A percentile compares a stretch with the other conserved stretches of the same genome.
Conservation (phyloP, 2,329 filamentous ascomycete species). For the Lecanosticta acicola region DNA sequence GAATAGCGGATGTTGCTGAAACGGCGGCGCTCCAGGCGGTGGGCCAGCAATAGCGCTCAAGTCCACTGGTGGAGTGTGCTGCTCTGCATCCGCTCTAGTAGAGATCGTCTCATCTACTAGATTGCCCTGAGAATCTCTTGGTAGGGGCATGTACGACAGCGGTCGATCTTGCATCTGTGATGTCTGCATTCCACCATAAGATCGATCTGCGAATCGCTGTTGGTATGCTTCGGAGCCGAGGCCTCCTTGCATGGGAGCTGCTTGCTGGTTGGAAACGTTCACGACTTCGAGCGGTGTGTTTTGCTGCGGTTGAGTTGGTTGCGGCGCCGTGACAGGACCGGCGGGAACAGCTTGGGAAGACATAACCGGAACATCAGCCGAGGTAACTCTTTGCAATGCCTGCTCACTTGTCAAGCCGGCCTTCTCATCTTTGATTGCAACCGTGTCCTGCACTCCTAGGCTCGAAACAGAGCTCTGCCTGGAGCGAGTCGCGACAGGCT, state of each 20-base stretch:
- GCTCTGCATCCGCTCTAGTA: constrained; percentile 5
- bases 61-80: constrained; percentile 12
- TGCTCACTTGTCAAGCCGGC: background rate
- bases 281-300: background rate
- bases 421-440: background rate
- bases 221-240: too few relatives aligned
- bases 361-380: constrained; percentile 7
- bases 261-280: background rate
- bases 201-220: constrained; percentile 18
- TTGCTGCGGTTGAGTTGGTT: background rate
- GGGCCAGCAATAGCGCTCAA: constrained; percentile 21
- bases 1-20: constrained; percentile 23
- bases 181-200: constrained; percentile 12
- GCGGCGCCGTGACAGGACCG: constrained; percentile 4
- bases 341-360: constrained; percentile 14
- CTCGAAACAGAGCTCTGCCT: constrained; percentile 27
- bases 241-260: too few relatives aligned
- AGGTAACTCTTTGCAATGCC: background rate
- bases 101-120: constrained; percentile 16
- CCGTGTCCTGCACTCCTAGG: constrained; percentile 12
- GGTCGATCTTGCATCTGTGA: constrained; percentile 18
- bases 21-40: constrained; percentile 21
- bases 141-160: constrained; percentile 27
- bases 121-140: constrained; percentile 17
- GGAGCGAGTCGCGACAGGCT: constrained; percentile 11